These are phyloP conservation scores for Starmerella floricola DNA, from an alignment of 805 yeast genomes.

Conservation along the genomic window DNA sequence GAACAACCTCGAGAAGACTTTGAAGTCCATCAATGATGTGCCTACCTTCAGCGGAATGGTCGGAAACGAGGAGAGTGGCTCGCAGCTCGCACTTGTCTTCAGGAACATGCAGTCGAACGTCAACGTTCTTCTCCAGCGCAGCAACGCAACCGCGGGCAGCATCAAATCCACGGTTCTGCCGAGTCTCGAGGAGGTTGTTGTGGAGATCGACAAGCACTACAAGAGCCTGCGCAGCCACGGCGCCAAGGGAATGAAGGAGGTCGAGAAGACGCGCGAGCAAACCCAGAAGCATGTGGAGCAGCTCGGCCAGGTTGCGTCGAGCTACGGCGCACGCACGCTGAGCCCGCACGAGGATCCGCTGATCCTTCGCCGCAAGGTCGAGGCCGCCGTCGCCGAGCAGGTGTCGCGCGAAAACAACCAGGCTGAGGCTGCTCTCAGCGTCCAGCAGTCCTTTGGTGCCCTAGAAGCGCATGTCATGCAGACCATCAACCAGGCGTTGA, in stretches of 20 bases:
- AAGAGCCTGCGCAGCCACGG: constrained; percentile 32
- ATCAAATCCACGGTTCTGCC: constrained; percentile 34
- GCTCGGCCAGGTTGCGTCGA: constrained; percentile 27
- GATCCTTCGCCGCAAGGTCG: constrained; percentile 32
- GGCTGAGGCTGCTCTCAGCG: constrained; percentile 34
- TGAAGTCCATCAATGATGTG: constrained; percentile 27
- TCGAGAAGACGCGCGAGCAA: constrained; percentile 28
- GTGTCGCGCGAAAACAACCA: constrained; percentile 37
- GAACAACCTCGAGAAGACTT: constrained; percentile 28
- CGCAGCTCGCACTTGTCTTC: constrained; percentile 28
- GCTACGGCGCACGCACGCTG: constrained; percentile 28
- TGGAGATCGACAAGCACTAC: constrained; percentile 35
- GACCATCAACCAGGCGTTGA: constrained; percentile 33
- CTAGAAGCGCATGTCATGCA: constrained; percentile 36
- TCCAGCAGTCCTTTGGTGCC: constrained; percentile 33
- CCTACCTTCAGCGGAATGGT: constrained; percentile 26
- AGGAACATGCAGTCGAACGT: constrained; percentile 25
- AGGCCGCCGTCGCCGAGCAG: constrained; percentile 33
- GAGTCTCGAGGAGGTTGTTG: constrained; percentile 32
- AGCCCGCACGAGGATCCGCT: constrained; percentile 39
- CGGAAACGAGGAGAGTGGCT: constrained; percentile 10
- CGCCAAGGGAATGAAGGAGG: constrained; percentile 30
- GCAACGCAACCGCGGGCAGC: constrained; percentile 31
- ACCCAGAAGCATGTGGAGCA: constrained; percentile 33
- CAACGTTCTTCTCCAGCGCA: constrained; percentile 29